These are phyloP conservation scores for Fragaria nilgerrensis DNA, from an alignment of 306 rosid species.

Conservation along the genomic window DNA sequence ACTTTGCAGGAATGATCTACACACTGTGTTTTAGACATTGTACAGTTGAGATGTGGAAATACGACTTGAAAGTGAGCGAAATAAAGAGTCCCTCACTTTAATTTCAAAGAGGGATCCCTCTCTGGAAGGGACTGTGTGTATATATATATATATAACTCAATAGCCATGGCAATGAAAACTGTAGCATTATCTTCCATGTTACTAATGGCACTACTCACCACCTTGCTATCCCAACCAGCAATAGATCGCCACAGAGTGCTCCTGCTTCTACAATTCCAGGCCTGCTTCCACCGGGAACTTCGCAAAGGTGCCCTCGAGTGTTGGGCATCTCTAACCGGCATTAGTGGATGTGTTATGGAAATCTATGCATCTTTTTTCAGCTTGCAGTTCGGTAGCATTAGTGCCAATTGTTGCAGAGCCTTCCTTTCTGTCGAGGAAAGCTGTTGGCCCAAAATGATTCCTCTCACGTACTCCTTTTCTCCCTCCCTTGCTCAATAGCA, in stretches of 20 bases:
- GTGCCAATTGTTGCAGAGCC: neutral
- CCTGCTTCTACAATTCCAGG: neutral
- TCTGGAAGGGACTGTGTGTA: no score
- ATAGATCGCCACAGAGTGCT: neutral
- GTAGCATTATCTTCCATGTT: neutral
- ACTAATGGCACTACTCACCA: neutral
- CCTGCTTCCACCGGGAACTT: neutral
- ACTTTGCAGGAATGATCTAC: no score
- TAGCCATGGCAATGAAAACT: neutral
- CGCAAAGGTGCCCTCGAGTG: neutral
- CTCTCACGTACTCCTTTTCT: constrained; percentile 5
- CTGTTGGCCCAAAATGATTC: constrained; percentile 13
- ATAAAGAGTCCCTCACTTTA: no score
- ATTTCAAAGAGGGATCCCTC: no score
- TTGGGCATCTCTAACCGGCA: neutral
- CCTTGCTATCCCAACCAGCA: neutral
- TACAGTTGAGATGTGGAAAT: no score
- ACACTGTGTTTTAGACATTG: no score
- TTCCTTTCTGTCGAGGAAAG: neutral
- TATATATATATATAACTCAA: no score
- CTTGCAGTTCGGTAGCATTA: neutral
- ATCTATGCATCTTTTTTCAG: neutral
- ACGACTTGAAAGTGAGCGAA: no score
- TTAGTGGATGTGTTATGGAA: neutral
- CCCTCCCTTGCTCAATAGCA: constrained; percentile 13